A percentile compares a stretch with the other conserved stretches of the same genome.
Evolutionary conservation across 306 rosid genomes (phyloP).

Genomic region (Casuarina cunninghamiana): DNA sequence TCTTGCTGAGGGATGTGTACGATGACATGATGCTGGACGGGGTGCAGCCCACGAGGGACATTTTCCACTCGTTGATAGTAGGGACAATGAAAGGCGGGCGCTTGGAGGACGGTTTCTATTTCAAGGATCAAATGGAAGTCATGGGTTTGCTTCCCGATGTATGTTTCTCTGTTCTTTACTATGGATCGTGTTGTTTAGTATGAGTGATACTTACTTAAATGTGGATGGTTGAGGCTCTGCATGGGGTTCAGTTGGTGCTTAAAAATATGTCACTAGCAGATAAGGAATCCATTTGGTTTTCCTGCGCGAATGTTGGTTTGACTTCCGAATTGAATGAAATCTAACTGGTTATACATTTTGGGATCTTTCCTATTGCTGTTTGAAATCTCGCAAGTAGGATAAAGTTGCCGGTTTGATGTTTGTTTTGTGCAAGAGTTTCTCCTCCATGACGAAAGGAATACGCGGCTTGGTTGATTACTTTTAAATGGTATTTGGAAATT

Average conservation of each 20-base stretch:
- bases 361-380: not conserved
- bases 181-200: not conserved
- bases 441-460: not conserved
- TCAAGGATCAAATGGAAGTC: conserved; percentile 76
- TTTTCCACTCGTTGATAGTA: conserved; percentile 66
- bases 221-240: not conserved
- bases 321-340: not conserved
- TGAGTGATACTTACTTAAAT: not conserved
- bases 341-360: too few relatives aligned
- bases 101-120: conserved; percentile 78
- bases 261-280: not conserved
- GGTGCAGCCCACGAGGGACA: conserved; percentile 80
- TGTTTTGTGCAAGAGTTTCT: not conserved
- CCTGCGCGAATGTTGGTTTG: not conserved
- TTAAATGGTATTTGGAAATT: not conserved
- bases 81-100: conserved; percentile 81
- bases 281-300: not conserved
- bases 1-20: conserved; percentile 74
- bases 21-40: conserved; percentile 96
- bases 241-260: not conserved
- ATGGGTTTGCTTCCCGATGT: conserved; percentile 92
- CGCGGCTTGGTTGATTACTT: not conserved
- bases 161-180: not conserved
- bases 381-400: not conserved
- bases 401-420: not conserved